Conservation (phyloP, 2,329 filamentous ascomycete genomes). For the Sphaerostilbella broomeana region DNA sequence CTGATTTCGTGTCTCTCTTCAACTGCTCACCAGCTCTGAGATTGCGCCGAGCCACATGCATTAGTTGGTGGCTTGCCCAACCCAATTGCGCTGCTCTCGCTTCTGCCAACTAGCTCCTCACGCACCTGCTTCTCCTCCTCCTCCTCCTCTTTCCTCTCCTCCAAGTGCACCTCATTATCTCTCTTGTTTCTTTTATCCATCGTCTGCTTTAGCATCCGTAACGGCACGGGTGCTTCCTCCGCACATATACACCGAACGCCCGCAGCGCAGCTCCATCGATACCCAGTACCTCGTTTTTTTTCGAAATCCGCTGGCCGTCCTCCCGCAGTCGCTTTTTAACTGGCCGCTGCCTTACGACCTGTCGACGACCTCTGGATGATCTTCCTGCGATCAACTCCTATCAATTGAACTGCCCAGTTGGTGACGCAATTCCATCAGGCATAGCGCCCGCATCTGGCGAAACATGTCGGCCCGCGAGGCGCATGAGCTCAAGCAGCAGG, state of each 20-base stretch:
- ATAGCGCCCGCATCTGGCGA: slow-evolving; percentile 12
- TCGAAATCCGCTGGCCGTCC: not conserved
- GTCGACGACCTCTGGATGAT: slow-evolving; percentile 12
- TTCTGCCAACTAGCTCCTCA: slow-evolving; percentile 9
- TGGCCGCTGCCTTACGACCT: slow-evolving; percentile 10
- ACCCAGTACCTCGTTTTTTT: not conserved
- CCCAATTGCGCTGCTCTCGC: slow-evolving; percentile 2
- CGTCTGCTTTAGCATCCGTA: not conserved
- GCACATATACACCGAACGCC: too few relatives aligned
- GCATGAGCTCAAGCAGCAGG: slow-evolving; percentile 72
- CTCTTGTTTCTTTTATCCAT: slow-evolving; percentile 6
- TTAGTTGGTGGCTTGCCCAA: slow-evolving; percentile 10
- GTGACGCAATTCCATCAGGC: slow-evolving; percentile 3
- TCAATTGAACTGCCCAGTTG: slow-evolving; percentile 12
- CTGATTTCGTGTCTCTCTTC: slow-evolving; percentile 4
- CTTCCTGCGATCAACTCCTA: slow-evolving; percentile 5
- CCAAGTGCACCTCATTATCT: not conserved
- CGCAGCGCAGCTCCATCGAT: too few relatives aligned
- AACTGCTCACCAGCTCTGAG: slow-evolving; percentile 4
- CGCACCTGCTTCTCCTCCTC: slow-evolving; percentile 4
- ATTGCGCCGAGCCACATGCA: slow-evolving; percentile 13
- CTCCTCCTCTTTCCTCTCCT: not conserved
- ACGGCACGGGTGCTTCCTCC: too few relatives aligned
- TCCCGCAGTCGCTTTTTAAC: not conserved
- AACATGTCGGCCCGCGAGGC: slow-evolving; percentile 31